Conservation (phyloP, 2,329 filamentous ascomycete genomes). For the Orbilia ellipsospora region DNA sequence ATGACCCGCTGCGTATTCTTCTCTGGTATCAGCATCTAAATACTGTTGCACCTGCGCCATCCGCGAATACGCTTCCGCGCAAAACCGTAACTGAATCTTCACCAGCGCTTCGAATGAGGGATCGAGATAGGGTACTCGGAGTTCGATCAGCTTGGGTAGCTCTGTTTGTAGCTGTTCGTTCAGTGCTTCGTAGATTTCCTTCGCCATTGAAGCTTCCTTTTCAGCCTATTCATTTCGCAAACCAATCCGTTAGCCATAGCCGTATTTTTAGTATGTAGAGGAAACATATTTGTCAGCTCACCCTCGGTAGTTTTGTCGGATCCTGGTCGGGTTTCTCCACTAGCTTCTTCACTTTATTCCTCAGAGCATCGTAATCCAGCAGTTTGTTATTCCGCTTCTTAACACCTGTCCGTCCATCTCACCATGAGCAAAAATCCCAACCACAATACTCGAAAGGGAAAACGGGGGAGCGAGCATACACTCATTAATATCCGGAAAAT, state of each 20-base stretch:
- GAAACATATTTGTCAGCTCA: constrained; percentile 20
- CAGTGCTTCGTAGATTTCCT: constrained; percentile 90
- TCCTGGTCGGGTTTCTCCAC: constrained; percentile 99
- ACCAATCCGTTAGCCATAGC: constrained; percentile 1
- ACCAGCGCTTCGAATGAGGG: constrained; percentile 97
- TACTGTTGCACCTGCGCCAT: constrained; percentile 99
- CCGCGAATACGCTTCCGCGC: constrained; percentile 93
- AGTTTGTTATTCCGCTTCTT: constrained; percentile 99
- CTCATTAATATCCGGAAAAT: constrained; percentile 99
- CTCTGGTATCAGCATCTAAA: constrained; percentile 91
- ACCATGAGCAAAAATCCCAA: not conserved
- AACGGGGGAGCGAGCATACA: constrained; percentile 68
- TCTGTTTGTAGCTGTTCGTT: constrained; percentile 96
- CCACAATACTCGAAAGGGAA: too few species aligned
- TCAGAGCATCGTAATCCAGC: constrained; percentile 95
- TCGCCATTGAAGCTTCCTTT: constrained; percentile 95
- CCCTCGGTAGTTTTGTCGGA: constrained; percentile 88
- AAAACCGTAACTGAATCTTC: constrained; percentile 95
- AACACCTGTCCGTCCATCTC: constrained; percentile 70
- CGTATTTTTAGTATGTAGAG: not conserved
- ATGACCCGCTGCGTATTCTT: constrained; percentile 94
- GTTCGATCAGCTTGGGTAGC: constrained; percentile 92
- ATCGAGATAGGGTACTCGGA: constrained; percentile 95
- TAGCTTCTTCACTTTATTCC: constrained; percentile 95
- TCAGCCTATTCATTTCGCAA: constrained; percentile 69